Percentiles rank a stretch among this genome's conserved stretches.
These are phyloP conservation scores for Aspergillus novofumigatus DNA, from an alignment of 2,329 filamentous ascomycete species.

Conservation along the genomic window DNA sequence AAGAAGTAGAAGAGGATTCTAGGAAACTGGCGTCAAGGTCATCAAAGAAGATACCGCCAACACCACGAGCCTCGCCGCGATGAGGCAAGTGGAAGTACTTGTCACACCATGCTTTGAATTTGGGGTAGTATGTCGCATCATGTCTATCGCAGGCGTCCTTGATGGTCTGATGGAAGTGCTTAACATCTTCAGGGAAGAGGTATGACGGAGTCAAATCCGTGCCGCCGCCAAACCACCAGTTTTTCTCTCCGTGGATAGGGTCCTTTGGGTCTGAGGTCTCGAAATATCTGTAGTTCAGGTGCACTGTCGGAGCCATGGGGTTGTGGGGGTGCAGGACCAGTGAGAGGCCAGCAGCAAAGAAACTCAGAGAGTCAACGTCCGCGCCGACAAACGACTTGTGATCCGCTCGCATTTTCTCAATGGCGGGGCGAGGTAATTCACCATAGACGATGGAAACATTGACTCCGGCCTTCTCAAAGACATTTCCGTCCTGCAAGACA, in stretches of 20 bases:
- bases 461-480: constrained; percentile 96
- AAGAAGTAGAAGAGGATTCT: constrained; percentile 37
- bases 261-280: constrained; percentile 86
- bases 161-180: constrained; percentile 92
- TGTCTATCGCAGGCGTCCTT: constrained; percentile 92
- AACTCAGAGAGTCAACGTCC: constrained; percentile 77
- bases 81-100: constrained; percentile 96
- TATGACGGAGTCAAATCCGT: constrained; percentile 91
- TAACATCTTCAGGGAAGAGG: constrained; percentile 93
- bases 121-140: constrained; percentile 84
- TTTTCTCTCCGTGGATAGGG: constrained; percentile 61
- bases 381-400: constrained; percentile 82
- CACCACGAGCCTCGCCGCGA: constrained; percentile 75
- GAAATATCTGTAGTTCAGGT: constrained; percentile 98
- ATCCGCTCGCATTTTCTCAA: constrained; percentile 88
- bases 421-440: constrained; percentile 77
- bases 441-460: constrained; percentile 96
- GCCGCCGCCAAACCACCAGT: constrained; percentile 97
- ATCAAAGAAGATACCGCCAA: constrained; percentile 98
- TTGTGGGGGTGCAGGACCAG: constrained; percentile 91
- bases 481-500: constrained; percentile 90
- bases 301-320: constrained; percentile 95
- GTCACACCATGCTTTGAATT: constrained; percentile 98
- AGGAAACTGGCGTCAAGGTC: constrained; percentile 68
- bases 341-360: constrained; percentile 91